A percentile compares a stretch with the other conserved stretches of the same genome.
These are phyloP conservation scores for Boletus reticuloceps DNA, from an alignment of 768 basidiomycete genomes.

Conservation along the genomic window DNA sequence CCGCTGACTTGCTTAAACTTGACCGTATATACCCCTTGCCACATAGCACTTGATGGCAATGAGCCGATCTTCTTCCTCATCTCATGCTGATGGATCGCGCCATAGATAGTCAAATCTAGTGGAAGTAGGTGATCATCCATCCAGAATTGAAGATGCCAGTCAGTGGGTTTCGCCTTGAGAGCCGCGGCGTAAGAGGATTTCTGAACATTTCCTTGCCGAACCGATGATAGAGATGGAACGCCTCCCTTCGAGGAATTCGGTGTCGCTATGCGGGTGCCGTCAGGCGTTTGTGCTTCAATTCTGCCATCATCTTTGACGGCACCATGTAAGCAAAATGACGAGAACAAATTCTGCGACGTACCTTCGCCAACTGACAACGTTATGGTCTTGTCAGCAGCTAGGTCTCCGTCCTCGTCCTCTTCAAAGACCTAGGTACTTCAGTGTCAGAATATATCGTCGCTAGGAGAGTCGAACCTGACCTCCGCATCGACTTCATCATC, in stretches of 20 bases:
- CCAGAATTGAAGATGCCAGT: constrained; percentile 96
- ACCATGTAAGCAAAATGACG: constrained; percentile 6
- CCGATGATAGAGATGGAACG: constrained; percentile 31
- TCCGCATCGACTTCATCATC: constrained; percentile 88
- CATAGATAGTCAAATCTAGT: constrained; percentile 91
- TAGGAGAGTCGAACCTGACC: constrained; percentile 25
- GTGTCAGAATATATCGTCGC: constrained; percentile 11
- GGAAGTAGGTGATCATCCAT: constrained; percentile 87
- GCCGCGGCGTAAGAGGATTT: constrained; percentile 90
- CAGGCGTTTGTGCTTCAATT: constrained; percentile 94
- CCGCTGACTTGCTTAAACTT: constrained; percentile 92
- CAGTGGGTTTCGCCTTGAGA: constrained; percentile 86
- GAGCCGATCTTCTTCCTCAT: constrained; percentile 68
- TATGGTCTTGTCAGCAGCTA: constrained; percentile 78
- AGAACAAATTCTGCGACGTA: constrained; percentile 27
- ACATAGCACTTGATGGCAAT: constrained; percentile 68
- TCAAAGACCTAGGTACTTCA: constrained; percentile 61
- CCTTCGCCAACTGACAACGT: constrained; percentile 81
- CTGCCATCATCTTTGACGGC: constrained; percentile 73
- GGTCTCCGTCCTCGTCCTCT: constrained; percentile 79
- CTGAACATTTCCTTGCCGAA: constrained; percentile 32
- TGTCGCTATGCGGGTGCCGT: constrained; percentile 91
- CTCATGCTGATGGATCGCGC: constrained; percentile 92
- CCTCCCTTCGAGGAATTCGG: constrained; percentile 62
- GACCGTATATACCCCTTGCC: constrained; percentile 88